phyloP scores from a whole-genome alignment of 352 stramenopile genomes.

The Thraustochytrium sp. region DNA sequence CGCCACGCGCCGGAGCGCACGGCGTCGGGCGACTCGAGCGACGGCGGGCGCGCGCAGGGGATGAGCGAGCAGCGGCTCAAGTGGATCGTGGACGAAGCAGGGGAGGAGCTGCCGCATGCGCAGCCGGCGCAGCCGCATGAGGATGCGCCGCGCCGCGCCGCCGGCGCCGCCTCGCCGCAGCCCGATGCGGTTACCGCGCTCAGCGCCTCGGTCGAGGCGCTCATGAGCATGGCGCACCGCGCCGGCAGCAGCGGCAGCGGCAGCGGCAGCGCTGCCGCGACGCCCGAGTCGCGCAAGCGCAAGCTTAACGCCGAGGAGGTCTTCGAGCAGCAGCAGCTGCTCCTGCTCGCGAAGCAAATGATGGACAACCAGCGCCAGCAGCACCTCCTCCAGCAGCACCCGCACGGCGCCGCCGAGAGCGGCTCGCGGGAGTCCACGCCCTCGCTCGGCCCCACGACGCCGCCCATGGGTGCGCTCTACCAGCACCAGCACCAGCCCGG shows the following conservation, averaged over 20 bases:
- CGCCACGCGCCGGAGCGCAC: neutral
- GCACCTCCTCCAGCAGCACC: neutral
- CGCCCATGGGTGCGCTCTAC: too few species aligned
- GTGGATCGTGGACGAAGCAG: neutral
- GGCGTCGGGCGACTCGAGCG: neutral
- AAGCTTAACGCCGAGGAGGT: conserved; percentile 7
- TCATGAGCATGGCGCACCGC: conserved; percentile 20
- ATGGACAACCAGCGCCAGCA: neutral
- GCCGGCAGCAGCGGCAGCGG: neutral
- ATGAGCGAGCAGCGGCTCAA: neutral
- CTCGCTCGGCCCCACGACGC: too few species aligned
- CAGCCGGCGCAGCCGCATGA: neutral
- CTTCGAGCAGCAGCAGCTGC: conserved; percentile 18
- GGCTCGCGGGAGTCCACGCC: too few species aligned
- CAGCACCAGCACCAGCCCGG: too few species aligned
- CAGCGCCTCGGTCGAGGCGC: neutral
- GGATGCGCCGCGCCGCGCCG: too few species aligned
- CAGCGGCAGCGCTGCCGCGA: too few species aligned
- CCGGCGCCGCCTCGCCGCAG: neutral
- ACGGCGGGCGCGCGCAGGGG: neutral
- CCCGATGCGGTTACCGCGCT: neutral
- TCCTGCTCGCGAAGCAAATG: conserved; percentile 13
- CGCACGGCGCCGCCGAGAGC: neutral
- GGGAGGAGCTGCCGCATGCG: neutral
- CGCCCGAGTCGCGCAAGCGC: conserved; percentile 23